Base-by-base conservation (phyloP, 306 rosid genomes). In the Inga laurina region DNA sequence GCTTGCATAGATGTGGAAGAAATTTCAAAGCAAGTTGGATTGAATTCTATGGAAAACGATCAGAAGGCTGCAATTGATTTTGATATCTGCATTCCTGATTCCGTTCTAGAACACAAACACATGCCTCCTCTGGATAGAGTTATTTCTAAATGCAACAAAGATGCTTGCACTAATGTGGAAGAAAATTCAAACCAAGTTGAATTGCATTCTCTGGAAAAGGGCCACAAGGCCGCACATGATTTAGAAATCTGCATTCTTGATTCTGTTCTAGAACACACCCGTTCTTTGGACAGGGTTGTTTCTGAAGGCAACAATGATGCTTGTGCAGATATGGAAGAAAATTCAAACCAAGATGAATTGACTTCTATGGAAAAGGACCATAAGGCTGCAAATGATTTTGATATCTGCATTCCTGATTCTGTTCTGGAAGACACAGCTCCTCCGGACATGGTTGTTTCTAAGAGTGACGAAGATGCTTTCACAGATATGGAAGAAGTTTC, bases 101-200 rank as follows among this genome's bases (percentile, higher is more conserved):
- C 89, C 82, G 72, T 85, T 77, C 76, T 79, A 72, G 81, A 84
- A 56, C 81, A 86, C 81, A 77, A 83, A 54, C 82, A 86, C 80
- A 78, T 66, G 14, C 56, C 88, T 77, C 81, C 85, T 24, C 27
- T 18, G 64, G 79, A 84, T 41, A 81, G 61, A 70, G 77, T 79
- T 32, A 79, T 82, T 88, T 76, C 84, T 57, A 87, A 80, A 81
- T 87, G 84, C 84, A 81, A 78, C 21, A 77, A 52, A 74, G 82
- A 81, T 82, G 61, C 76, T 43, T 81, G 59, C 80, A 79, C 41
- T 30, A 35, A 69, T 67, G 41, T 74, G 54, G 82, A 84, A 74
- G 89, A 72, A 83, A 76, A 77, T 70, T 66, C 76, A 10, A 61
- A n/a, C 27, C 82, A 72, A 83, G 79, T 54, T 83, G 74, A 67